Evolutionary conservation across 2,329 filamentous ascomycete genomes (phyloP).

Genomic region (Tolypocladium endophyticum): DNA sequence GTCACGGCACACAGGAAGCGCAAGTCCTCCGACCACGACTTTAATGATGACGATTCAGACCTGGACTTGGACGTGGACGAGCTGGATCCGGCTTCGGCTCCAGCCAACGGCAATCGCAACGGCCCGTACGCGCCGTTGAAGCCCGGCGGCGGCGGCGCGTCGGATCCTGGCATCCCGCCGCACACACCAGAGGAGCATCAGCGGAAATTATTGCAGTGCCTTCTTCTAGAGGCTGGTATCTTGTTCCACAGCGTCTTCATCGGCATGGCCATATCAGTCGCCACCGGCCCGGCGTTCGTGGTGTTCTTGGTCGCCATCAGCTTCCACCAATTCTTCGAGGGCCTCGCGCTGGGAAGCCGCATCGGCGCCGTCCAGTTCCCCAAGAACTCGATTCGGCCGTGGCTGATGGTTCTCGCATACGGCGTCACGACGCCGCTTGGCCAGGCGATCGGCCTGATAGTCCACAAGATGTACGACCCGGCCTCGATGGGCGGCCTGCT

Average conservation of each 20-base stretch:
- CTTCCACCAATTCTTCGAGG: conserved; percentile 85
- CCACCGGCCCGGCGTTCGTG: conserved; percentile 67
- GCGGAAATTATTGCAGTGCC: conserved; percentile 62
- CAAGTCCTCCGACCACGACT: conserved; percentile 20
- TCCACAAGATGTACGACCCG: conserved; percentile 74
- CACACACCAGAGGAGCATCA: conserved; percentile 46
- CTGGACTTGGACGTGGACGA: conserved; percentile 52
- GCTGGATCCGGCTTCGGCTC: conserved; percentile 32
- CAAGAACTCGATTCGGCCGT: conserved; percentile 62
- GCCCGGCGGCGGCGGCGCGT: conserved; percentile 5
- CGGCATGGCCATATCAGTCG: conserved; percentile 75
- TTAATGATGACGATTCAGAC: conserved; percentile 40
- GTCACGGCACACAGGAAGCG: conserved; percentile 10
- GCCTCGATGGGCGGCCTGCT: conserved; percentile 57
- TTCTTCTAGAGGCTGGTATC: conserved; percentile 73
- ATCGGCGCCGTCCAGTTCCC: conserved; percentile 79
- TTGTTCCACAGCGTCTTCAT: conserved; percentile 81
- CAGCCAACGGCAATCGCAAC: conserved; percentile 14
- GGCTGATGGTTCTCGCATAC: conserved; percentile 72
- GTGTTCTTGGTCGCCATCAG: conserved; percentile 72
- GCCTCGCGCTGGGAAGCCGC: conserved; percentile 72
- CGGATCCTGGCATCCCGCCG: conserved; percentile 10
- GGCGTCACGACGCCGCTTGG: conserved; percentile 71
- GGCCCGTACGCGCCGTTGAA: conserved; percentile 22
- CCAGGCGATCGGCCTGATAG: conserved; percentile 68